phyloP scores from a whole-genome alignment of 306 rosid species.

The Prinsepia uniflora region DNA sequence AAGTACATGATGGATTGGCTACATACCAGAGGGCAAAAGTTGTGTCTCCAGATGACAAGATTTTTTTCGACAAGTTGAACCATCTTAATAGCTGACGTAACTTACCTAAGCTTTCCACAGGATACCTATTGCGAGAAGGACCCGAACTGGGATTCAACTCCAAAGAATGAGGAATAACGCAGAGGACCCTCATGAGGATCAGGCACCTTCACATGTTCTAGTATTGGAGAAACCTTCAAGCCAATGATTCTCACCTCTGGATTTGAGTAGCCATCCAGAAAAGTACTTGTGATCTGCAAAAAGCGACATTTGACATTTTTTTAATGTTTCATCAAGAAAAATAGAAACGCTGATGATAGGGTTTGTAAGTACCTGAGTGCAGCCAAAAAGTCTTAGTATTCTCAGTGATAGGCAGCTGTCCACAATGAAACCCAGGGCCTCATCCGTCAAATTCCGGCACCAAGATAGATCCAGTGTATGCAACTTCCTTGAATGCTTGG shows the following conservation, averaged over 20 bases:
- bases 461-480: constrained; percentile 74
- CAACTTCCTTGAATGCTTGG: constrained; percentile 45
- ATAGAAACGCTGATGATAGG: background rate
- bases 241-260: constrained; percentile 51
- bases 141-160: constrained; percentile 2
- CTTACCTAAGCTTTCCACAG: background rate
- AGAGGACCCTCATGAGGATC: constrained; percentile 32
- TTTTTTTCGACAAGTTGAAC: background rate
- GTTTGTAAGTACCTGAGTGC: constrained; percentile 58
- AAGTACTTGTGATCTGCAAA: constrained; percentile 56
- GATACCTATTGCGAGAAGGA: background rate
- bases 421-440: constrained; percentile 64
- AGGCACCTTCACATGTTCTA: constrained; percentile 31
- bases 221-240: constrained; percentile 39
- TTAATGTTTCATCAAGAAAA: background rate
- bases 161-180: constrained; percentile 29
- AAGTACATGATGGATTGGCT: background rate
- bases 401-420: constrained; percentile 68
- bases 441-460: constrained; percentile 67
- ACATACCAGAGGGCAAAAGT: background rate
- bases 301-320: background rate
- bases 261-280: constrained; percentile 66
- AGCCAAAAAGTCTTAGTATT: constrained; percentile 70
- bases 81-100: background rate
- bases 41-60: background rate